A percentile compares a stretch with the other conserved stretches of the same genome.
phyloP scores from a whole-genome alignment of 441 rosid genomes.

The Kokia cookei region DNA sequence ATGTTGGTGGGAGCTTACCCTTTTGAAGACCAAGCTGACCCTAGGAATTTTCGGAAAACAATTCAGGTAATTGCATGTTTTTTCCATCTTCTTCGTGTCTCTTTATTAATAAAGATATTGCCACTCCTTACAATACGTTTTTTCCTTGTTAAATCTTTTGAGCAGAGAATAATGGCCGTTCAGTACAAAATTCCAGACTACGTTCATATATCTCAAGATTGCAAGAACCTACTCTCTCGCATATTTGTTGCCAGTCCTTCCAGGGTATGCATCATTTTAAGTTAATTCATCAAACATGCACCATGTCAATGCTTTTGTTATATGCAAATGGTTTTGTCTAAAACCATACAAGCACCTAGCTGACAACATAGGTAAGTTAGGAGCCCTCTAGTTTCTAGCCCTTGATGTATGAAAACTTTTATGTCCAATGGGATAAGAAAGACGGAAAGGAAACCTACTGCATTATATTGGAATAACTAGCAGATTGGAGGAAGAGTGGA shows the following conservation, averaged over 20 bases:
- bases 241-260: slow-evolving; percentile 67
- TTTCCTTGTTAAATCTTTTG: background rate
- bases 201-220: slow-evolving; percentile 78
- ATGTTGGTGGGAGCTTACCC: slow-evolving; percentile 96
- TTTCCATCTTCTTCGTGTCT: background rate
- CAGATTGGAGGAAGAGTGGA: background rate
- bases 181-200: slow-evolving; percentile 86
- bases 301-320: background rate
- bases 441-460: background rate
- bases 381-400: background rate
- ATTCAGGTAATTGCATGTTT: slow-evolving; percentile 46
- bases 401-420: background rate
- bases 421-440: background rate
- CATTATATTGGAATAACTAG: background rate
- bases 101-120: background rate
- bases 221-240: slow-evolving; percentile 72
- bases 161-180: slow-evolving; percentile 76
- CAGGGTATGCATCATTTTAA: slow-evolving; percentile 34
- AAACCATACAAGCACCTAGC: background rate
- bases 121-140: background rate
- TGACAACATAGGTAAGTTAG: background rate
- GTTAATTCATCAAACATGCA: background rate
- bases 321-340: background rate
- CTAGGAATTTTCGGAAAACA: slow-evolving; percentile 82
- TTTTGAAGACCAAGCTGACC: slow-evolving; percentile 85